These are phyloP conservation scores for Hypoxylon rubiginosum DNA, from an alignment of 2,329 filamentous ascomycete genomes.

Conservation along the genomic window DNA sequence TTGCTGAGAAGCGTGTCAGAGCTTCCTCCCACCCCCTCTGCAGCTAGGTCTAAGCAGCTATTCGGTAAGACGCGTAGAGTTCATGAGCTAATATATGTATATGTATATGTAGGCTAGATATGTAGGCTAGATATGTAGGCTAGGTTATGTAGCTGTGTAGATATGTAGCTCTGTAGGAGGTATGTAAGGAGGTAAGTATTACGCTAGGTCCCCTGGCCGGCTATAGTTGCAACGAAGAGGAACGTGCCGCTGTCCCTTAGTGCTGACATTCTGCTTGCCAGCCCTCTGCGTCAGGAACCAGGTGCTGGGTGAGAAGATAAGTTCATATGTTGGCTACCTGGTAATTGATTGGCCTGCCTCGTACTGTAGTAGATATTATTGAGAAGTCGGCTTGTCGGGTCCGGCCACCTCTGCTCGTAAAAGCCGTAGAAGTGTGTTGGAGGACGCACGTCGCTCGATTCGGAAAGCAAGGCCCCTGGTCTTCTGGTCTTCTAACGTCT, in stretches of 20 bases:
- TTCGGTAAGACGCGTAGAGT: constrained; percentile 32
- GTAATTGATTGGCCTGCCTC: constrained; percentile 21
- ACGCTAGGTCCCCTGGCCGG: constrained; percentile 23
- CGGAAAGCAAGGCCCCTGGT: constrained; percentile 41
- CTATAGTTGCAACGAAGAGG: constrained; percentile 35
- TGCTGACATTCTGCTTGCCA: constrained; percentile 31
- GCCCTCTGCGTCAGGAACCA: constrained; percentile 38
- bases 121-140: background rate
- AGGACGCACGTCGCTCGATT: constrained; percentile 50
- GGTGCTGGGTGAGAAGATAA: constrained; percentile 31
- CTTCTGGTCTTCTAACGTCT: constrained; percentile 32
- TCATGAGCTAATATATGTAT: constrained; percentile 24
- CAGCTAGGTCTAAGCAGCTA: constrained; percentile 31
- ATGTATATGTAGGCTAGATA: background rate
- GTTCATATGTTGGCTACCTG: constrained; percentile 29
- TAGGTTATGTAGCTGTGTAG: background rate
- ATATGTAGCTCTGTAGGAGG: background rate
- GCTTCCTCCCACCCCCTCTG: constrained; percentile 21
- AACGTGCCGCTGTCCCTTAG: constrained; percentile 36
- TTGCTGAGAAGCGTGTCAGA: constrained; percentile 35
- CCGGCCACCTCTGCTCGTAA: constrained; percentile 39
- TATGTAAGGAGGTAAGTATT: constrained; percentile 9
- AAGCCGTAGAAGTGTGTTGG: constrained; percentile 40
- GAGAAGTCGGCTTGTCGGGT: constrained; percentile 41
- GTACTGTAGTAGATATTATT: constrained; percentile 28